Percentiles rank a stretch among this genome's conserved stretches.
These are phyloP conservation scores for Globomyces pollinis-pini DNA, from an alignment of 192 early-diverging fungal species.

Conservation along the genomic window DNA sequence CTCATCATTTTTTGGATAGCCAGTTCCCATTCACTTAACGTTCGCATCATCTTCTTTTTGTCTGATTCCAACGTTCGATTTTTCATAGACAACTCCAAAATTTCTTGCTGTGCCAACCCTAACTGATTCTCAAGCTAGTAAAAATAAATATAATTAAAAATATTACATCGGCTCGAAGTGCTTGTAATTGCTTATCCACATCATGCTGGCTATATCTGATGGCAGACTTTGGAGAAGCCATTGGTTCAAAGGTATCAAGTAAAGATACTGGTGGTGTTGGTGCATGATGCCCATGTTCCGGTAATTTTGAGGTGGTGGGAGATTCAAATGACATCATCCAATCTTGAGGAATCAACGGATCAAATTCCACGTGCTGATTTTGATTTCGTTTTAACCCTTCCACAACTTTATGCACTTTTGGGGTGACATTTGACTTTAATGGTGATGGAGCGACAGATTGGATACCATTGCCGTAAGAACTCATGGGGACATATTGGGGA, in stretches of 20 bases:
- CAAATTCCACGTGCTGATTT: neutral
- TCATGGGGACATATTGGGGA: no score
- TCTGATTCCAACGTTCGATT: constrained; percentile 8
- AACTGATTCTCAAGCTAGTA: constrained; percentile 36
- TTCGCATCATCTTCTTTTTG: constrained; percentile 13
- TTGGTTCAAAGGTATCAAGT: neutral
- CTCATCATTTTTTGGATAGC: constrained; percentile 28
- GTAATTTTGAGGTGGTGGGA: neutral
- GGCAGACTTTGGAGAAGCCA: neutral
- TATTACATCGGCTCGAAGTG: constrained; percentile 12
- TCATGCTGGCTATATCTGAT: constrained; percentile 33
- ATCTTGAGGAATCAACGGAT: constrained; percentile 2
- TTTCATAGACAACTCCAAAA: constrained; percentile 16
- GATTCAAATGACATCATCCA: constrained; percentile 10
- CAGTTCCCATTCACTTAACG: constrained; percentile 24
- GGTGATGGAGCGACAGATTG: no score
- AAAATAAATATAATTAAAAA: constrained; percentile 7
- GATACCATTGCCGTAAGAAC: no score
- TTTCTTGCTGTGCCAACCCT: constrained; percentile 29
- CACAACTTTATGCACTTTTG: no score
- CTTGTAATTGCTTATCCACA: constrained; percentile 12
- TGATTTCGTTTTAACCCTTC: neutral
- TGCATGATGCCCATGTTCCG: no score
- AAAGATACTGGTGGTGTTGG: neutral
- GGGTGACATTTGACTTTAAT: no score